These are phyloP conservation scores for Dioscorea dumetorum DNA, from an alignment of 106 monocot species.

Conservation along the genomic window DNA sequence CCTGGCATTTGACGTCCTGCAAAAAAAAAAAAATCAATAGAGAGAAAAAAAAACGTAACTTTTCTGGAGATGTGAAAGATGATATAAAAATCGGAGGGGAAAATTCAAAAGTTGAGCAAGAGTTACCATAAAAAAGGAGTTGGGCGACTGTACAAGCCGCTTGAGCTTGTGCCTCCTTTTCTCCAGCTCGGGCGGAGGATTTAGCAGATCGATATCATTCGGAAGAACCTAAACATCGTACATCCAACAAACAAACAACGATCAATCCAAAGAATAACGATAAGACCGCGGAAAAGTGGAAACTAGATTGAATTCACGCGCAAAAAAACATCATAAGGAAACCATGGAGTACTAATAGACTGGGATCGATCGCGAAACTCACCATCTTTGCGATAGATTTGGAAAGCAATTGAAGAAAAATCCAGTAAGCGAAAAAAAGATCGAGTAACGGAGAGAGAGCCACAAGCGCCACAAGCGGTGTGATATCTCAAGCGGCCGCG, in stretches of 20 bases:
- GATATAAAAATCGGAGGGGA: neutral
- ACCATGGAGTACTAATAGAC: neutral
- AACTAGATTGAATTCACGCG: too few relatives aligned
- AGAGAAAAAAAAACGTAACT: neutral
- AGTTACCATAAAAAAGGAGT: conserved; percentile 60
- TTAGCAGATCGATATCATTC: conserved; percentile 58
- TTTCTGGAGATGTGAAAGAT: neutral
- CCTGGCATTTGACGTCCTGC: conserved; percentile 69
- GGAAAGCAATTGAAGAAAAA: too few relatives aligned
- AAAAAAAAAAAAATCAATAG: conserved; percentile 2
- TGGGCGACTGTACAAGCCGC: conserved; percentile 56
- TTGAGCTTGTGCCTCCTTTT: conserved; percentile 64
- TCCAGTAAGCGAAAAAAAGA: neutral
- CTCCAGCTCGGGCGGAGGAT: conserved; percentile 54
- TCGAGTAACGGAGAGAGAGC: neutral
- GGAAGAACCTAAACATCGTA: conserved; percentile 38
- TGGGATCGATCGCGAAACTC: neutral
- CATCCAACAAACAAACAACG: too few relatives aligned
- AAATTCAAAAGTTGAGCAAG: neutral
- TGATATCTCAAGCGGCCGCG: neutral
- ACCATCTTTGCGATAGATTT: neutral
- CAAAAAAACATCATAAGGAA: too few relatives aligned
- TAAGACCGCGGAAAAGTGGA: too few relatives aligned
- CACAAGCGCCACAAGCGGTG: too few relatives aligned
- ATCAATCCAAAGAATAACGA: too few relatives aligned